Base-by-base conservation (phyloP, 2,329 filamentous ascomycete species). In the Lanzia echinophila region DNA sequence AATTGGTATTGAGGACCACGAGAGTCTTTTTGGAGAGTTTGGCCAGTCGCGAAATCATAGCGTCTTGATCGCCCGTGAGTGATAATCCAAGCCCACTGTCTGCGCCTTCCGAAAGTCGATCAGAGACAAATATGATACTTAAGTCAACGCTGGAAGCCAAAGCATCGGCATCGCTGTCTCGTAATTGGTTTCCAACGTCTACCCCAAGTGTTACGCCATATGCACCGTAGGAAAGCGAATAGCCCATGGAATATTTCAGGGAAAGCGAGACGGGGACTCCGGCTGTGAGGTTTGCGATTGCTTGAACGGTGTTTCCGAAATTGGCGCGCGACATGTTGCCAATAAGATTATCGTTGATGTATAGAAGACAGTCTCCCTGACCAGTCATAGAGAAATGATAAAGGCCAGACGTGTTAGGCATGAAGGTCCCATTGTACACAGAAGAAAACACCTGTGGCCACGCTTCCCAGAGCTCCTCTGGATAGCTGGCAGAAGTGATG, bases 1-100 rank as follows among this genome's bases (percentile, higher is more conserved):
- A 81, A 39, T 82, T 82, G 7, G 79, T 82, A 53, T 84, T 81
- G 56, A 83, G 77, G 3, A 84, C 76, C 10, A 86, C 74, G 6
- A 79, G 75, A 4, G 81, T 77, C 34, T 80, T 80, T 2, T 79
- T 72, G 60, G 84, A 84, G 0, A 69, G 78, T 0, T 72, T 73
- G 24, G 81, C 69, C 1, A 85, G 75, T 2, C 75, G 73, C 11
- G 71, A 67, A 62, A 85, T 79, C 13, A 67, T 56, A 2, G 60
- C 52, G 32, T 66, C 60, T 20, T 41, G 38, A 10, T 41, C 38
- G 2, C 38, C 38, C 2, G 38, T 22, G 3, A 41, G 38, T 41
- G 38, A 41, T 20, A 41, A 20, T 11, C 38, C 38, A 4, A 41
- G 38, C 8, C 12, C 6, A 4, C 4, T 19, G 38, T 41, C 38